Evolutionary conservation across 305 asterid species (phyloP).

Genomic region (Salvia sclarea): DNA sequence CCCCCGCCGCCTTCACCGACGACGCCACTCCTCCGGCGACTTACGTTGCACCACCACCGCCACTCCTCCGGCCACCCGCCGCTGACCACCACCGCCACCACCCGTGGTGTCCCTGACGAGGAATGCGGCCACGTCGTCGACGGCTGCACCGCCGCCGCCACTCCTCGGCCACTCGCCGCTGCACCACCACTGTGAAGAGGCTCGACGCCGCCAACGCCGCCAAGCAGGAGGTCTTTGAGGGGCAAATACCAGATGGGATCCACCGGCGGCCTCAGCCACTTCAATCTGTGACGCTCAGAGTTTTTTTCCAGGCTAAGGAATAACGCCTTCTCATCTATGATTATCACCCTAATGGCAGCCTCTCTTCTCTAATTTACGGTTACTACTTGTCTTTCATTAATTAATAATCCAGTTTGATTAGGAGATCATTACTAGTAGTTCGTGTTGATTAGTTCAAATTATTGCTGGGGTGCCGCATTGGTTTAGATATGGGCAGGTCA

Average conservation of each 20-base stretch:
- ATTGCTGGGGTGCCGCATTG: not conserved
- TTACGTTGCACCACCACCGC: too few species aligned
- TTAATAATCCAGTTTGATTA: not conserved
- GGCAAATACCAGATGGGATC: conserved; percentile 79
- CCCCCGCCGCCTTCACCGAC: too few species aligned
- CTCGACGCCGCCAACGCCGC: conserved; percentile 62
- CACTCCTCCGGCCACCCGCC: too few species aligned
- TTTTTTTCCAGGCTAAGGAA: conserved; percentile 81
- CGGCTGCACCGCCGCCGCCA: too few species aligned
- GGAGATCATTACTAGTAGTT: not conserved
- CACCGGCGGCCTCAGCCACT: conserved; percentile 80
- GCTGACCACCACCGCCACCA: too few species aligned
- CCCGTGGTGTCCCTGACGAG: too few species aligned
- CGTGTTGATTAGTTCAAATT: not conserved
- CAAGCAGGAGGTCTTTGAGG: conserved; percentile 60
- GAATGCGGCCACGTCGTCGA: too few species aligned
- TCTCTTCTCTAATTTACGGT: conserved; percentile 85
- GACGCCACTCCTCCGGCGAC: too few species aligned
- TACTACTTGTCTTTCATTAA: conserved; percentile 7
- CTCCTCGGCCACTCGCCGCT: too few species aligned
- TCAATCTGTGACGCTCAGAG: conserved; percentile 75
- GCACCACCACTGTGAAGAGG: conserved; percentile 83
- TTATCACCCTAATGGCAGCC: conserved; percentile 88
- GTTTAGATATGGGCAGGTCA: not conserved
- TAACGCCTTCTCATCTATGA: conserved; percentile 82